These are phyloP conservation scores for Arthrocladium fulminans DNA, from an alignment of 2,329 filamentous ascomycete genomes.

Conservation along the genomic window DNA sequence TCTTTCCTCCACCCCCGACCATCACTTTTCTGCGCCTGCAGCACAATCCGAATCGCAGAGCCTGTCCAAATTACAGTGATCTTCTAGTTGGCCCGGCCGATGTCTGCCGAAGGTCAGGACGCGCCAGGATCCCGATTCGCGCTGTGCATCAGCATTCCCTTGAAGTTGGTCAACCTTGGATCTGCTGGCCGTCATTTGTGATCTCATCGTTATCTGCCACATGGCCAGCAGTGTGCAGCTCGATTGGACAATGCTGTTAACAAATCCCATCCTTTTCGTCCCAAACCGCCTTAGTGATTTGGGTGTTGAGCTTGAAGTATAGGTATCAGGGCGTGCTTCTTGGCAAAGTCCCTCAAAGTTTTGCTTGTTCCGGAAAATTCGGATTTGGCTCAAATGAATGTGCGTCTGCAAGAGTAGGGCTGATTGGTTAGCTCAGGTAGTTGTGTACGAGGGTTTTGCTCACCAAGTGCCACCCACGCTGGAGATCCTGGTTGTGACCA, in stretches of 20 bases:
- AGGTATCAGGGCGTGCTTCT: constrained; percentile 28
- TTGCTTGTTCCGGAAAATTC: constrained; percentile 24
- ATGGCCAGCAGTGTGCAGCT: background rate
- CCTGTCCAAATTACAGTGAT: constrained; percentile 58
- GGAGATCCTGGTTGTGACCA: constrained; percentile 14
- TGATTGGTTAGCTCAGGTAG: background rate
- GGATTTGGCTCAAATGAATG: constrained; percentile 20
- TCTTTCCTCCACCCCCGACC: background rate
- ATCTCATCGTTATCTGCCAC: constrained; percentile 15
- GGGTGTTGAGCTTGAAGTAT: constrained; percentile 30
- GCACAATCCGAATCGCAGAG: constrained; percentile 47
- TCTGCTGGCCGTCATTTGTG: constrained; percentile 10
- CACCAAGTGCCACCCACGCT: constrained; percentile 34
- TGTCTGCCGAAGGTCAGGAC: background rate
- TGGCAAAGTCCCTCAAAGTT: constrained; percentile 24
- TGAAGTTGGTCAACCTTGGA: constrained; percentile 25
- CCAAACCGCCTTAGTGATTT: constrained; percentile 28
- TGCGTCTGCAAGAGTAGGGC: constrained; percentile 17
- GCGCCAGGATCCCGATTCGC: constrained; percentile 25
- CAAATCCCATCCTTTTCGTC: constrained; percentile 22
- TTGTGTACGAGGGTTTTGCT: background rate
- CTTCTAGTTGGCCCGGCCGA: constrained; percentile 49
- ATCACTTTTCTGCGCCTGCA: constrained; percentile 25
- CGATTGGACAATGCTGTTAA: background rate
- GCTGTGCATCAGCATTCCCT: constrained; percentile 28